Evolutionary conservation across 768 basidiomycete genomes (phyloP), one percentile per base, ranked within the genome.

Genomic region (Chlorophyllum brunneum): DNA sequence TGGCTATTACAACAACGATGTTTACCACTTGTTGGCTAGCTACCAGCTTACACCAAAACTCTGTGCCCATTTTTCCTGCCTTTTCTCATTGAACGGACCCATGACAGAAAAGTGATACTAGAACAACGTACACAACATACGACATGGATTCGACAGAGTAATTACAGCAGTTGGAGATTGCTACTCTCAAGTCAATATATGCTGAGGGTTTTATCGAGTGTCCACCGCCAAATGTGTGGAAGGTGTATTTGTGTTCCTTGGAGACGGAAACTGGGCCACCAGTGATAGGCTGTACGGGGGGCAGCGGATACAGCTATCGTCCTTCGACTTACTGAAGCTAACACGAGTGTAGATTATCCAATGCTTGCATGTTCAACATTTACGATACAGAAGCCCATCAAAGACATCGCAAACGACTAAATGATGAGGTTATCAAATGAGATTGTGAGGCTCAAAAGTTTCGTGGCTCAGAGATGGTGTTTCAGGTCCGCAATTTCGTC

Each of bases 161-260:
- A 73, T 74, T 77, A 63, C 79, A 81, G 65, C 65, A 73, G 50
- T 61, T 70, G 59, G 90, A 93, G 75, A 86, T 92, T 56, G 86
- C 84, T 43, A 87, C 83, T 26, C 74, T 92, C 56, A 80, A 81
- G 65, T 85, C 88, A 55, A 93, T 92, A 55, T 92, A 87, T 70
- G 85, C 76, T 58, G 79, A 86, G 56, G 83, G 92, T 61, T 92
- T 89, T 61, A 75, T 82, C 22, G 79, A 86, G 60, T 78, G 77
- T 49, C 85, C 84, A 18, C 83, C 88, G 13, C 85, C 86, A 27
- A 89, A 81, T 62, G 90, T 80, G 45, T 93, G 91, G 90, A 92
- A 90, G 78, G 89, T 88, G 69, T 65, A 7, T 41, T 30, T 22
- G n/a, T 40, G 24, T 39, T 30, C n/a, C 26, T 26, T 63, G 73